Evolutionary conservation across 108 stramenopile genomes (phyloP), one percentile per base, ranked within the genome.

Genomic region (Poteriospumella lacustris): DNA sequence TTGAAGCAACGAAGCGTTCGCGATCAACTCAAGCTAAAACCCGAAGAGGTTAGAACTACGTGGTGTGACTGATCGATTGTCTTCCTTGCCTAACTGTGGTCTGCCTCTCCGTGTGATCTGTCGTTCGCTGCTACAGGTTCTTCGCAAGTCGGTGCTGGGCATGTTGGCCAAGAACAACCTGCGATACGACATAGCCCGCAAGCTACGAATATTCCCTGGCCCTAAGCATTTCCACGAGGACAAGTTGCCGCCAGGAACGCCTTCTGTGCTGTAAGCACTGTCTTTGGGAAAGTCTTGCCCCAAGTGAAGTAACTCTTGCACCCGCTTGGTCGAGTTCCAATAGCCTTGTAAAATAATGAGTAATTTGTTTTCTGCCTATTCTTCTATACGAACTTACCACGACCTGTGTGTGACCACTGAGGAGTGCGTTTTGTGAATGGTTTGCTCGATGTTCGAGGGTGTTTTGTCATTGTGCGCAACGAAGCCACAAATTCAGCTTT

Each of bases 121-220:
- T 52, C 47, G 19, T 41, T 67, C 40, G 26, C 36, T 73, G 12
- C 24, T 44, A 9, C 36, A 73, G 70, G 24, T 73, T 39, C 12
- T 73, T 15, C 26, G 70, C 26, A 73, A 91, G 70, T 91, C 94
- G 0, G 85, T 95, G 9, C 75, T 92, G 33, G 94, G 94, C 0
- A 95, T 95, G 94, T 73, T 95, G 12, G 87, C 89, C 58, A 82
- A 89, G 5, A 95, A 89, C 58, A 90, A 90, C 69, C 77, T 92
- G 36, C 83, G 92, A 42, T 87, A 91, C 43, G 90, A 85, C 58
- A 91, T 93, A 36, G 91, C 92, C 83, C 88, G 86, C 9, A 76
- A 91, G 76, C 70, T 95, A 43, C 88, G 89, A 39, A 91, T 95
- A 62, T 95, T 92, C 73, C 80, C 87, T 0, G 94, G 92, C 58